Base-by-base conservation (phyloP, 2,329 filamentous ascomycete species). In the Nigrograna mackinnonii region DNA sequence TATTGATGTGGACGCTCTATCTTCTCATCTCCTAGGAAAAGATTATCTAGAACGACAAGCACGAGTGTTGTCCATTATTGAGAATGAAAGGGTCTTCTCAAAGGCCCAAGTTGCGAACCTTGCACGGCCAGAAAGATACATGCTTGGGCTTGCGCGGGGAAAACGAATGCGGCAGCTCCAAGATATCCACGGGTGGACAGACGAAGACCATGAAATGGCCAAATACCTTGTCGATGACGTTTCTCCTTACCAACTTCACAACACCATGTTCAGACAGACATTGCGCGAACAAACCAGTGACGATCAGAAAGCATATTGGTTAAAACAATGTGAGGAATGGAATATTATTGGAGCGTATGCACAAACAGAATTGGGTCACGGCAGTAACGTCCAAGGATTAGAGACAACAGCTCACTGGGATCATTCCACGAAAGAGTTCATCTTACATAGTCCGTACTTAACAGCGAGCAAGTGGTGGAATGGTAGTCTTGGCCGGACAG, bases 401-500 rank as follows among this genome's bases (percentile, higher is more conserved):
- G 76, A 79, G 46, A 73, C 72, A 12, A 59, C 71, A 34, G 76
- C 76, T 1, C 70, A 61, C 21, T 79, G 74, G 72, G 70, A 78
- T 50, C 62, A 63, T 1, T 51, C 62, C 19, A 63, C 60, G 5
- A 72, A 73, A 44, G 69, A 76, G 22, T 79, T 79, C 43, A 62
- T 74, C 21, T 63, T 79, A 11, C 75, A 79, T 55, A 78, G 75
- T 47, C 77, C 77, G 9, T 73, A 72, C 19, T 55, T 79, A 16
- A 79, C 76, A 1, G 72, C 77, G 2, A 77, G 72, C 50, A 79
- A 79, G 58, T 79, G 75, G 76, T 79, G 77, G 76, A 79, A 79
- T 55, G 77, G 76, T 1, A 69, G 70, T 2, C 67, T 79, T 62
- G 76, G 76, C 2, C 64, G 75, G 18, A 77, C 74, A n/a, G 77